These are phyloP conservation scores for Leccinum longicurvipes DNA, from an alignment of 768 basidiomycete species.

Conservation along the genomic window DNA sequence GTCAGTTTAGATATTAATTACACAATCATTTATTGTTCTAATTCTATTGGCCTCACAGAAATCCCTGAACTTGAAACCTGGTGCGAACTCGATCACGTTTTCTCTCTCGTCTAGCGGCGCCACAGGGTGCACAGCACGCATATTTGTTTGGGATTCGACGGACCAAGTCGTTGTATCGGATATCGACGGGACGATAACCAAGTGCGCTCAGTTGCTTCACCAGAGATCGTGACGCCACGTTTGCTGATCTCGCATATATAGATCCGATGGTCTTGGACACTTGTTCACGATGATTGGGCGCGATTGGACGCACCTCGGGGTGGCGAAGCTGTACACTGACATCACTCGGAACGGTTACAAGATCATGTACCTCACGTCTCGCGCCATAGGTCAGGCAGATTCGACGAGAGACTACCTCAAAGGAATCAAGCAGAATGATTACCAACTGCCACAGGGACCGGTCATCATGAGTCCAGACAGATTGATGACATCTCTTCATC, in stretches of 20 bases:
- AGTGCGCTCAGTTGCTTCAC: slow-evolving; percentile 49
- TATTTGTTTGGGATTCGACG: slow-evolving; percentile 94
- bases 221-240: neutral
- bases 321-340: slow-evolving; percentile 96
- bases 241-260: slow-evolving; percentile 27
- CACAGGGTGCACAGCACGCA: slow-evolving; percentile 83
- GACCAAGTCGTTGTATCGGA: slow-evolving; percentile 93
- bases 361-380: slow-evolving; percentile 95
- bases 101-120: slow-evolving; percentile 81
- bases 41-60: slow-evolving; percentile 48
- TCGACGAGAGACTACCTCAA: slow-evolving; percentile 92
- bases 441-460: slow-evolving; percentile 95
- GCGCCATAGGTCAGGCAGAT: slow-evolving; percentile 97
- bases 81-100: slow-evolving; percentile 90
- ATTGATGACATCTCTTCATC: slow-evolving; percentile 88
- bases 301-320: slow-evolving; percentile 97
- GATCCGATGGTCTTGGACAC: slow-evolving; percentile 94
- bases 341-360: slow-evolving; percentile 95
- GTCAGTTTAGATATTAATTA: slow-evolving; percentile 41
- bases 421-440: slow-evolving; percentile 92
- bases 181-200: slow-evolving; percentile 98
- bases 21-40: neutral
- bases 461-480: slow-evolving; percentile 99
- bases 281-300: slow-evolving; percentile 97
- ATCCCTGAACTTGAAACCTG: slow-evolving; percentile 77